Evolutionary conservation across 192 early-diverging fungal species (phyloP).

Genomic region (Linnemannia schmuckeri): DNA sequence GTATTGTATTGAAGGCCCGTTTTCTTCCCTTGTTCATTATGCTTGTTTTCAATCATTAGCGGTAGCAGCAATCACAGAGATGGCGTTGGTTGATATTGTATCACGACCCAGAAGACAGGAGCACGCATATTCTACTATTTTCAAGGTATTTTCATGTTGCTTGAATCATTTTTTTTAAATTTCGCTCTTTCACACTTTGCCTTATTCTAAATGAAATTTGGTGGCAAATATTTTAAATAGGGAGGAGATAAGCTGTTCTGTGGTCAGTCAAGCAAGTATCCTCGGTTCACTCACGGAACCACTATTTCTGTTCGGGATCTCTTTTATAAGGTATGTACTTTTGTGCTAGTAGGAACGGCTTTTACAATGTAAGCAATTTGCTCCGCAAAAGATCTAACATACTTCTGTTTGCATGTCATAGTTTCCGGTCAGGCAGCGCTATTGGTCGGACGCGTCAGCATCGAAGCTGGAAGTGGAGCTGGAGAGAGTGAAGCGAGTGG

Average conservation of each 20-base stretch:
- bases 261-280: slow-evolving; percentile 53
- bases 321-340: slow-evolving; percentile 71
- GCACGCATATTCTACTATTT: slow-evolving; percentile 20
- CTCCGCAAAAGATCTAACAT: not conserved
- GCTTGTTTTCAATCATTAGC: not conserved
- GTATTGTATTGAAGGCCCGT: not conserved
- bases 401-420: slow-evolving; percentile 3
- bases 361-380: not conserved
- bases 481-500: slow-evolving; percentile 62
- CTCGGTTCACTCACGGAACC: slow-evolving; percentile 64
- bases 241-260: slow-evolving; percentile 62
- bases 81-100: slow-evolving; percentile 46
- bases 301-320: slow-evolving; percentile 72
- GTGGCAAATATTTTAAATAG: slow-evolving; percentile 37
- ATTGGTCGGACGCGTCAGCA: slow-evolving; percentile 44
- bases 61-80: slow-evolving; percentile 33
- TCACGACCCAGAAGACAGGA: slow-evolving; percentile 30
- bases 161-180: too few species aligned
- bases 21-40: too few species aligned
- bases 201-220: not conserved
- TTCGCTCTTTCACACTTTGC: too few species aligned
- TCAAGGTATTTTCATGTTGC: not conserved
- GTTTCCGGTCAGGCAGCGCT: slow-evolving; percentile 72
- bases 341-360: not conserved
- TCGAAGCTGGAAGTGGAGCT: slow-evolving; percentile 55